Percentiles rank a stretch among this genome's conserved stretches.
Evolutionary conservation across 805 yeast genomes (phyloP).

Genomic region (Suhomyces sp.): DNA sequence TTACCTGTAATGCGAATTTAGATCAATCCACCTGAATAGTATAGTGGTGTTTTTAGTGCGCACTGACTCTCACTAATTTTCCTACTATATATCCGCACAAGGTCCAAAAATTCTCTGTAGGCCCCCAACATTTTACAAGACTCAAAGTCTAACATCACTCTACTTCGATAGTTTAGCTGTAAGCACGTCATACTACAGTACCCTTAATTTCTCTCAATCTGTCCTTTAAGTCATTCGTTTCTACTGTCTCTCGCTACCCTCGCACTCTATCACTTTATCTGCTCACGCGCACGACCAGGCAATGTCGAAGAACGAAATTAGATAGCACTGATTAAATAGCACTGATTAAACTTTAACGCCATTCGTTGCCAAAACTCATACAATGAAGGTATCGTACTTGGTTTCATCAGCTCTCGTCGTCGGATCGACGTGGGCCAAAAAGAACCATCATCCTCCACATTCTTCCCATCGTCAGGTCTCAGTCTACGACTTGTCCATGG

Average conservation of each 20-base stretch:
- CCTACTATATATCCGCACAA: background rate
- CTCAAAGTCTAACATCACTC: background rate
- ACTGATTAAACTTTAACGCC: background rate
- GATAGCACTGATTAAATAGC: background rate
- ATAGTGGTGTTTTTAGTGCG: too few relatives aligned
- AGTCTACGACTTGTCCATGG: slow-evolving; percentile 9
- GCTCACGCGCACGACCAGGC: slow-evolving; percentile 1
- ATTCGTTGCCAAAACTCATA: background rate
- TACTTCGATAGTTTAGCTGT: too few relatives aligned
- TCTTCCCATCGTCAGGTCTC: slow-evolving; percentile 2
- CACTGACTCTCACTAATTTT: background rate
- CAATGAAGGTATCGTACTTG: slow-evolving; percentile 7
- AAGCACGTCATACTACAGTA: background rate
- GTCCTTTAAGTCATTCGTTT: background rate
- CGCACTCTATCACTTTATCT: background rate
- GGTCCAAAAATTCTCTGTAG: background rate
- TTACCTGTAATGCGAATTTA: background rate
- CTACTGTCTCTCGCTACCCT: background rate
- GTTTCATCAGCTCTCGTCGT: slow-evolving; percentile 3
- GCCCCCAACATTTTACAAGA: background rate
- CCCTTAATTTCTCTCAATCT: background rate
- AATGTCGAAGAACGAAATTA: slow-evolving; percentile 3
- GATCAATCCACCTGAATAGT: too few relatives aligned
- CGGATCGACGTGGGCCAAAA: slow-evolving; percentile 4
- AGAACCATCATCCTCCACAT: background rate